These are phyloP conservation scores for Mortierella sp. DNA, from an alignment of 371 early-diverging fungal species.

Conservation along the genomic window DNA sequence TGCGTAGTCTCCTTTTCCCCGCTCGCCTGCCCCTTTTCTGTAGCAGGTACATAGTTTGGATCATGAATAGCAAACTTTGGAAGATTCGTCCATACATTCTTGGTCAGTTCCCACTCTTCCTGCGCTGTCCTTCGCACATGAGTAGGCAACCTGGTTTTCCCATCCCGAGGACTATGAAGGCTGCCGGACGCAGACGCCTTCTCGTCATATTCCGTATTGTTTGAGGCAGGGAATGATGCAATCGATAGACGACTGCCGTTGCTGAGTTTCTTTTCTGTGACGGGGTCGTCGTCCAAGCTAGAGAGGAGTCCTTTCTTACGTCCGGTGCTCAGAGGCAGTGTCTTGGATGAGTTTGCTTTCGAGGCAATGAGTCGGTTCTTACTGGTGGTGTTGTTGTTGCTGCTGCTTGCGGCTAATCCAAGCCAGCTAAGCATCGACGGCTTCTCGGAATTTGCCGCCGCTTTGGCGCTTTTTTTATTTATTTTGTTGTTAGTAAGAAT, in stretches of 20 bases:
- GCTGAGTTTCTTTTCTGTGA: constrained; percentile 16
- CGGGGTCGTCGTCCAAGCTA: constrained; percentile 22
- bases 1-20: background rate
- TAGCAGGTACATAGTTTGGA: constrained; percentile 20
- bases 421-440: constrained; percentile 50
- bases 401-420: constrained; percentile 17
- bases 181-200: constrained; percentile 1
- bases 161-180: constrained; percentile 1
- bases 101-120: constrained; percentile 47
- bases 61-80: constrained; percentile 44
- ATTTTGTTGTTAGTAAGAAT: background rate
- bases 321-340: constrained; percentile 35
- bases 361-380: background rate
- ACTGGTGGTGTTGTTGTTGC: constrained; percentile 5
- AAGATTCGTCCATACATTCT: constrained; percentile 51
- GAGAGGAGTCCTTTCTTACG: constrained; percentile 39
- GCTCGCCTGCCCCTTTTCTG: background rate
- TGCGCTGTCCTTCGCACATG: constrained; percentile 31
- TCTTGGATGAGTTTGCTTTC: constrained; percentile 37
- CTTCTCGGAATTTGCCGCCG: constrained; percentile 37
- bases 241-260: constrained; percentile 28
- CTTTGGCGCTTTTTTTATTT: constrained; percentile 40
- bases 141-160: constrained; percentile 23
- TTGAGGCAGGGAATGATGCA: constrained; percentile 17
- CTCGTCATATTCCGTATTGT: constrained; percentile 20